phyloP scores from a whole-genome alignment of 768 basidiomycete genomes.

The Tephrocybe sp. region DNA sequence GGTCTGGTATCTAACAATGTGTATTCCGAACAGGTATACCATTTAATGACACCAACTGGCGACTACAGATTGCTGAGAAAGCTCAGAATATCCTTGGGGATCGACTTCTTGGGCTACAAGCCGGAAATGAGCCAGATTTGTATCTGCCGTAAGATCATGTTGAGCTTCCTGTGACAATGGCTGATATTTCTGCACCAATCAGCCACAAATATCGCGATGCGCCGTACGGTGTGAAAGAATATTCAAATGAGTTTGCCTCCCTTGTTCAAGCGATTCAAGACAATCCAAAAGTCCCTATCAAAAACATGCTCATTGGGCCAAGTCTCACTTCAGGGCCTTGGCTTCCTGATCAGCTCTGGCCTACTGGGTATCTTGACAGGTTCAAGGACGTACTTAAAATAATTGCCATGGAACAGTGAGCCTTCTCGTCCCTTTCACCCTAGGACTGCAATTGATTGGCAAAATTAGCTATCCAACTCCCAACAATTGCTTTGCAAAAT shows the following conservation, averaged over 20 bases:
- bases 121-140: conserved; percentile 68
- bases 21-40: conserved; percentile 40
- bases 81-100: conserved; percentile 68
- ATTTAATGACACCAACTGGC: conserved; percentile 58
- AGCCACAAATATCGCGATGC: neutral
- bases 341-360: conserved; percentile 45
- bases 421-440: neutral
- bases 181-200: conserved; percentile 23
- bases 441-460: too few relatives aligned
- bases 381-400: conserved; percentile 39
- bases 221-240: conserved; percentile 30
- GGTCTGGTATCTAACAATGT: neutral
- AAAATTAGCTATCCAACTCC: conserved; percentile 44
- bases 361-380: conserved; percentile 45
- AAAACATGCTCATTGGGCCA: conserved; percentile 57
- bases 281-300: conserved; percentile 33
- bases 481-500: conserved; percentile 60
- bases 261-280: conserved; percentile 45
- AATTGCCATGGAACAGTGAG: conserved; percentile 57
- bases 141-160: conserved; percentile 39
- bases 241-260: conserved; percentile 53
- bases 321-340: conserved; percentile 46
- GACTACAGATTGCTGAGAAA: conserved; percentile 55
- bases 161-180: conserved; percentile 14
- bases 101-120: conserved; percentile 65